phyloP scores from a whole-genome alignment of 352 stramenopile genomes.

The Phytophthora cryptogea region DNA sequence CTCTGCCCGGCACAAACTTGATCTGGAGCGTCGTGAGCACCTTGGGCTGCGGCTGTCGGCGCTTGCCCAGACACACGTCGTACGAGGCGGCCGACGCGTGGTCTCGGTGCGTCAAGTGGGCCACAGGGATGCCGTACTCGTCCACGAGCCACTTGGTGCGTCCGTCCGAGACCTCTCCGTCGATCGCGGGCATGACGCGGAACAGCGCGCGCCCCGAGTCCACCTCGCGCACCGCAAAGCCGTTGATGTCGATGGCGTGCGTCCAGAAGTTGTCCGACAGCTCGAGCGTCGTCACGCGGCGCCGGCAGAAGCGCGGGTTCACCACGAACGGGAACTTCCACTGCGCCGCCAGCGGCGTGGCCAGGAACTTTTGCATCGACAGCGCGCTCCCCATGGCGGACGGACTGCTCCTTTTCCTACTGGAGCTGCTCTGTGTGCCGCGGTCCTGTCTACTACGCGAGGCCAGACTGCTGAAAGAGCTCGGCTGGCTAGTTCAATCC shows the following conservation, averaged over 20 bases:
- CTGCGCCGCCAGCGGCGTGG: constrained; percentile 37
- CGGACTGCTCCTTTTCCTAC: neutral
- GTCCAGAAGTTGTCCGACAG: constrained; percentile 51
- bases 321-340: constrained; percentile 53
- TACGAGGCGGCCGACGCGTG: constrained; percentile 27
- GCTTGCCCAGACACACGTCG: constrained; percentile 45
- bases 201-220: constrained; percentile 34
- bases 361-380: constrained; percentile 42
- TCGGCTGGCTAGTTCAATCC: neutral
- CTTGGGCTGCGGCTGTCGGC: constrained; percentile 21
- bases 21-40: constrained; percentile 38
- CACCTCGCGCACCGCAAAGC: constrained; percentile 39
- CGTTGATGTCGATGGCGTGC: constrained; percentile 32
- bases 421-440: neutral
- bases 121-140: constrained; percentile 42
- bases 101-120: constrained; percentile 25
- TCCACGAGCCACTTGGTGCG: constrained; percentile 48
- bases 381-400: constrained; percentile 25
- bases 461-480: constrained; percentile 18
- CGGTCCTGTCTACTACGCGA: constrained; percentile 14
- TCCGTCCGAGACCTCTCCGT: constrained; percentile 25
- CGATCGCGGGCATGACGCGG: constrained; percentile 33
- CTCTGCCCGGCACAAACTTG: constrained; percentile 38
- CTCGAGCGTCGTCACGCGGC: constrained; percentile 38
- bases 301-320: constrained; percentile 44